Conservation (phyloP, 768 basidiomycete species). For the Suillus paluster region DNA sequence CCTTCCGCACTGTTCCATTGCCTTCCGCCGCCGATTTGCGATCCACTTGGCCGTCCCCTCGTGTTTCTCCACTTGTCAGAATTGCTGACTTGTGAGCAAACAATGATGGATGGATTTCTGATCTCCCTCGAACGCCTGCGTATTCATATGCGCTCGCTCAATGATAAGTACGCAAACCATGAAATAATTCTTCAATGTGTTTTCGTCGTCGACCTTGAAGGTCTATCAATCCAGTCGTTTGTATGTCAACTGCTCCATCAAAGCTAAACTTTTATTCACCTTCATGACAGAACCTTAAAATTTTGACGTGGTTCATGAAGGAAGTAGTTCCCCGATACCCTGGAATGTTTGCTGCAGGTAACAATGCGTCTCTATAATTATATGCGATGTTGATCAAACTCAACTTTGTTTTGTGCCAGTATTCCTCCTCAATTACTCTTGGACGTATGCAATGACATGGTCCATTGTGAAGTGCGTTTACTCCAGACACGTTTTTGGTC, state of each 20-base stretch:
- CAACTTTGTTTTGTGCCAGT: conserved; percentile 41
- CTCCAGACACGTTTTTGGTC: conserved; percentile 7
- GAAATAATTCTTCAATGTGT: conserved; percentile 66
- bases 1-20: conserved; percentile 47
- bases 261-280: conserved; percentile 11
- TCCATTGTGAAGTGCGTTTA: conserved; percentile 60
- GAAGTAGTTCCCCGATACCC: conserved; percentile 75
- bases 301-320: conserved; percentile 65
- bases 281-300: conserved; percentile 54
- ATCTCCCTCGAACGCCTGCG: conserved; percentile 62
- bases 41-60: conserved; percentile 70
- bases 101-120: conserved; percentile 47
- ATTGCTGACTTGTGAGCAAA: conserved; percentile 43
- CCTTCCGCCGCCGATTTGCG: conserved; percentile 56
- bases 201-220: conserved; percentile 65
- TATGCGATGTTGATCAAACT: conserved; percentile 11
- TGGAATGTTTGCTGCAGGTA: conserved; percentile 77
- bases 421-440: conserved; percentile 75
- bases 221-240: conserved; percentile 55
- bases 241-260: conserved; percentile 45
- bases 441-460: conserved; percentile 75
- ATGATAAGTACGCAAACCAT: conserved; percentile 19
- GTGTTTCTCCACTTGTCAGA: conserved; percentile 54
- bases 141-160: conserved; percentile 53
- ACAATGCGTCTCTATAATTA: conserved; percentile 11